Base-by-base conservation (phyloP, 352 stramenopile species). In the Phytopythium ostracodes region DNA sequence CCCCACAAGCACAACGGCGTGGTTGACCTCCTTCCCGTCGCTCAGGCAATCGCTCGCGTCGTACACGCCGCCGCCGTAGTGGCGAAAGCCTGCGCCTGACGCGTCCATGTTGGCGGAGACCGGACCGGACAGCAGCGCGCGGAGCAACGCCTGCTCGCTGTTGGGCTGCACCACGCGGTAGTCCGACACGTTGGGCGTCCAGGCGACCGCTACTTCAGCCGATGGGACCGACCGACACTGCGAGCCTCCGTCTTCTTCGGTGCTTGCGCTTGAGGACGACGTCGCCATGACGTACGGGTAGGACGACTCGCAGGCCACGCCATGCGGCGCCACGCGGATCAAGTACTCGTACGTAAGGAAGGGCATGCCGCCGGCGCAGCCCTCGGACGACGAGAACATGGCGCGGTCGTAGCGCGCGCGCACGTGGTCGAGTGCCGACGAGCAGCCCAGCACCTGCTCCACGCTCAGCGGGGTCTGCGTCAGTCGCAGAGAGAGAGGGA, bases 301-400 rank as follows among this genome's bases (percentile, higher is more conserved):
- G 14, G 66, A 31, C 31, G 54, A 68, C 2, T 75, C 87, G 63
- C 88, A 96, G 18, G 86, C 78, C 38, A 97, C 66, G 20, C 89
- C 89, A 33, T 95, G 70, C 17, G 87, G 87, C 1, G 63, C 52
- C 0, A 73, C 51, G 44, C 77, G 73, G 10, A 70, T 72, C 66
- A 96, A 75, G 63, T 96, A 97, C 66, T 92, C 73, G 70, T 91
- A 97, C 14, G 88, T 92, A 36, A 96, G 84, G 69, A 92, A 96
- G 11, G 90, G 85, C 79, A 97, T 94, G 22, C 90, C 90, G 42
- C 90, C 90, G 22, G 90, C 74, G 68, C 90, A 97, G 33, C 90
- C 85, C 15, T 88, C 69, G 10, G 87, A 92, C 18, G 87, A 95
- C 33, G 82, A 87, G 9, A 76, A 76, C 79, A 95, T 92, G 36